A percentile compares a stretch with the other conserved stretches of the same genome.
These are phyloP conservation scores for Alternaria arborescens DNA, from an alignment of 2,329 filamentous ascomycete species.

Conservation along the genomic window DNA sequence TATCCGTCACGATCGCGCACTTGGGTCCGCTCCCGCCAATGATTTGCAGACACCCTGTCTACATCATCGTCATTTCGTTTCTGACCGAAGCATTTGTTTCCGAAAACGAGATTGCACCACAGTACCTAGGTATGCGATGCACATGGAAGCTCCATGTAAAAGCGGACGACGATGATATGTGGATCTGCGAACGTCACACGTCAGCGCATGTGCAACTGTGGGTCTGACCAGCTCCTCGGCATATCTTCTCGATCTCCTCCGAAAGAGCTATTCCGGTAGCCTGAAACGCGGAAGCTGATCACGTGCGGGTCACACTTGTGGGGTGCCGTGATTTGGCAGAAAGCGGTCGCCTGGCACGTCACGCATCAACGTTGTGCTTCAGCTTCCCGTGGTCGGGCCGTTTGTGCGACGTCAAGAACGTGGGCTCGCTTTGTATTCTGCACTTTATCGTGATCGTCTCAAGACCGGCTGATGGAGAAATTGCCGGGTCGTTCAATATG, in stretches of 20 bases:
- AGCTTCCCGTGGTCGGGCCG: constrained; percentile 17
- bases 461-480: not conserved
- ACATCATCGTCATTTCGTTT: constrained; percentile 26
- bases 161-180: constrained; percentile 14
- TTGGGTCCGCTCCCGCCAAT: constrained; percentile 20
- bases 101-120: constrained; percentile 7
- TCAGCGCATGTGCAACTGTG: constrained; percentile 28
- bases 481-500: not conserved
- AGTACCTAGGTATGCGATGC: constrained; percentile 3
- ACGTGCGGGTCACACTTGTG: constrained; percentile 28
- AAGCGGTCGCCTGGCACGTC: constrained; percentile 23
- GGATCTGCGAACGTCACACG: constrained; percentile 28
- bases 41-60: constrained; percentile 13
- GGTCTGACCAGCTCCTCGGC: constrained; percentile 13
- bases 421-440: not conserved
- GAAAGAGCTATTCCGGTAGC: constrained; percentile 12
- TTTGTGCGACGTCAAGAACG: not conserved
- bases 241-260: constrained; percentile 17
- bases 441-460: not conserved
- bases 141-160: constrained; percentile 18
- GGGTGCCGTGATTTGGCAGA: constrained; percentile 27
- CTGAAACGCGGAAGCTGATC: constrained; percentile 31
- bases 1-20: constrained; percentile 27
- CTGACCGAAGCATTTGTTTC: constrained; percentile 11
- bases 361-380: constrained; percentile 26